phyloP scores from a whole-genome alignment of 108 stramenopile genomes.

The Skeletonema marinoi region DNA sequence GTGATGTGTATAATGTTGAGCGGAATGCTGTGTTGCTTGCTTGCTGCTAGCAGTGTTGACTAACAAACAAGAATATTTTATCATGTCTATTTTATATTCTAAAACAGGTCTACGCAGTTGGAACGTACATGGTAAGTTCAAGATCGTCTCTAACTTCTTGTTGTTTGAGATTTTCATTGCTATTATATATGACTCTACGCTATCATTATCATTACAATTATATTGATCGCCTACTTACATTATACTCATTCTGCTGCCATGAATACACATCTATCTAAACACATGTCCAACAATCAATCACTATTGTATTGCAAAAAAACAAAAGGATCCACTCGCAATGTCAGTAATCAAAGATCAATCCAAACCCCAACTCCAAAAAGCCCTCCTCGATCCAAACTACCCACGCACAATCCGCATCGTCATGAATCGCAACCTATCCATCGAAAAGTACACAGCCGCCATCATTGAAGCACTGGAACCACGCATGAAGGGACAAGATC shows the following conservation, averaged over 20 bases:
- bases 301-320: no score
- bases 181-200: no score
- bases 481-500: slow-evolving; percentile 82
- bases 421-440: slow-evolving; percentile 81
- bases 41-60: neutral
- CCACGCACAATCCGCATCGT: slow-evolving; percentile 88
- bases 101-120: slow-evolving; percentile 82
- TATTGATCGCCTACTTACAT: no score
- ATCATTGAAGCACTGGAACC: slow-evolving; percentile 87
- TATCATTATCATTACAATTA: no score
- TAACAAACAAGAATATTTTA: neutral
- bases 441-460: slow-evolving; percentile 86
- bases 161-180: no score
- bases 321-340: slow-evolving; percentile 73
- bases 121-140: slow-evolving; percentile 58
- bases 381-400: slow-evolving; percentile 77
- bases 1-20: neutral
- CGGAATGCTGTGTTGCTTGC: no score
- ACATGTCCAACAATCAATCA: no score
- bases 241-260: no score
- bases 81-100: no score
- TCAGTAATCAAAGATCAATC: slow-evolving; percentile 57
- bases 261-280: no score
- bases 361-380: slow-evolving; percentile 59
- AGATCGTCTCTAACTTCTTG: no score